Conservation (phyloP, 2,329 filamentous ascomycete species). For the Lasiodiplodia sp. region DNA sequence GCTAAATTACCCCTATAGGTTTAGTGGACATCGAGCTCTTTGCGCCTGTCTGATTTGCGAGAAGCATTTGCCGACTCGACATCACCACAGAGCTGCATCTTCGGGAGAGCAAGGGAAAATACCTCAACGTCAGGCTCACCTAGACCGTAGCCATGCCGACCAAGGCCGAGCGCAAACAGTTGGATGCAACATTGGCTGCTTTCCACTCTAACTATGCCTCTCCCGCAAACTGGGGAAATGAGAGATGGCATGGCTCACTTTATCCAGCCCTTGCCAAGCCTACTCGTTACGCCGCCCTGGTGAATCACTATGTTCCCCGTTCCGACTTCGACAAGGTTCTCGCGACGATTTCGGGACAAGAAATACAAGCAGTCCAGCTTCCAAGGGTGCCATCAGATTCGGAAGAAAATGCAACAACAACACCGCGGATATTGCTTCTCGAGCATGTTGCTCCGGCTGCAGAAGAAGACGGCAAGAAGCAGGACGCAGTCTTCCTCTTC, state of each 20-base stretch:
- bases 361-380: background rate
- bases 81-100: background rate
- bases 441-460: background rate
- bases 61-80: background rate
- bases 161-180: slow-evolving; percentile 16
- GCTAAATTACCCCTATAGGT: background rate
- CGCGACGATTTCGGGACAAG: background rate
- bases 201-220: slow-evolving; percentile 41
- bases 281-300: slow-evolving; percentile 38
- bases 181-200: slow-evolving; percentile 36
- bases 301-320: slow-evolving; percentile 38
- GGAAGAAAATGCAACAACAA: background rate
- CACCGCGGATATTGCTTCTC: slow-evolving; percentile 1
- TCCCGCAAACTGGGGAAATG: slow-evolving; percentile 22
- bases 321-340: slow-evolving; percentile 6
- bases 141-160: background rate
- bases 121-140: background rate
- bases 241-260: slow-evolving; percentile 39
- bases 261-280: slow-evolving; percentile 36
- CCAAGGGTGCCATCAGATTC: background rate
- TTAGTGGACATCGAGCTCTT: background rate
- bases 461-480: background rate
- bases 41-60: background rate
- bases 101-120: background rate
- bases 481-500: slow-evolving; percentile 32